Conservation (phyloP, 768 basidiomycete genomes). For the Hygrocybe coccinea region DNA sequence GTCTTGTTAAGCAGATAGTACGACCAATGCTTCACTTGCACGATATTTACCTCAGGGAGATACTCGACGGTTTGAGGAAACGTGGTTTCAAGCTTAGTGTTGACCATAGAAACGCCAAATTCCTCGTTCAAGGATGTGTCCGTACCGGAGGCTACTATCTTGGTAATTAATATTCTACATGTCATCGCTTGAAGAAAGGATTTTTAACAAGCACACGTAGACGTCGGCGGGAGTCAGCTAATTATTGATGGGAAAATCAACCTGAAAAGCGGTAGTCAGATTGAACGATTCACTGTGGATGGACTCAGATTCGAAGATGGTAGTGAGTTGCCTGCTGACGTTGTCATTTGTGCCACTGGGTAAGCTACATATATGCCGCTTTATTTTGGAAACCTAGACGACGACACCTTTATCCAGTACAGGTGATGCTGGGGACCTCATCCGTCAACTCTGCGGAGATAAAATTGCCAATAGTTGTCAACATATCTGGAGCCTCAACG, state of each 20-base stretch:
- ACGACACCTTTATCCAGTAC: too few species aligned
- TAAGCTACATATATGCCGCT: conserved; percentile 42
- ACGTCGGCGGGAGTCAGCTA: conserved; percentile 55
- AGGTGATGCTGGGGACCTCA: too few species aligned
- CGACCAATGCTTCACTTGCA: background rate
- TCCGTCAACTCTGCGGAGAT: conserved; percentile 44
- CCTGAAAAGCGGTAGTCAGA: conserved; percentile 55
- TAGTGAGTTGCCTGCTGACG: conserved; percentile 44
- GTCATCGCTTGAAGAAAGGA: too few species aligned
- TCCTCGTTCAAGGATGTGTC: conserved; percentile 29
- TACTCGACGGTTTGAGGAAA: conserved; percentile 36
- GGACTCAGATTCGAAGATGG: conserved; percentile 49
- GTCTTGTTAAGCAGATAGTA: too few species aligned
- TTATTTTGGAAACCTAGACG: conserved; percentile 44
- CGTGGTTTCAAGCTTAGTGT: conserved; percentile 44
- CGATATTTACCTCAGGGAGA: conserved; percentile 27
- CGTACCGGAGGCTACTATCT: conserved; percentile 45
- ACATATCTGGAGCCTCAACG: conserved; percentile 56
- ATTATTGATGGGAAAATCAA: conserved; percentile 69
- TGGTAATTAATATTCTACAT: conserved; percentile 28
- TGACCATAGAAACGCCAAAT: conserved; percentile 37
- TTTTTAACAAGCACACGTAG: conserved; percentile 29
- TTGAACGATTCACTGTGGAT: conserved; percentile 40
- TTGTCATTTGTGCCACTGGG: conserved; percentile 59
- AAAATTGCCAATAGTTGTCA: conserved; percentile 43